phyloP scores from a whole-genome alignment of 345 rosid genomes.

The Eucalyptus virginea region DNA sequence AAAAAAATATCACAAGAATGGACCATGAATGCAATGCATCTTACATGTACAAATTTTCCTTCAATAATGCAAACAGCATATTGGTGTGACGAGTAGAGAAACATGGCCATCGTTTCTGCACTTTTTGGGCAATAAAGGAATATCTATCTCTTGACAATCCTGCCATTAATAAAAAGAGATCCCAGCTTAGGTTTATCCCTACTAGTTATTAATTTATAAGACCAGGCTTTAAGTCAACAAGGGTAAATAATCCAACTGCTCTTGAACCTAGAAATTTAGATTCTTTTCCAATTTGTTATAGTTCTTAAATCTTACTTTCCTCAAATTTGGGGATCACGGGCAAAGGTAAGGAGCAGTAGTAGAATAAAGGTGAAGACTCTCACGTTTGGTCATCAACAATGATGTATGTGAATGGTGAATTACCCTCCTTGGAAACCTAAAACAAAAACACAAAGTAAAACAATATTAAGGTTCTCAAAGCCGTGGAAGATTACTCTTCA shows the following conservation, averaged over 20 bases:
- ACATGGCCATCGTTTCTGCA: neutral
- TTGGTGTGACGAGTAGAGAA: neutral
- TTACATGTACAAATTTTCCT: neutral
- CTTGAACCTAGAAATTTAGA: neutral
- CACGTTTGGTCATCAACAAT: conserved; percentile 77
- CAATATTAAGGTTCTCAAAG: neutral
- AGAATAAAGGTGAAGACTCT: conserved; percentile 7
- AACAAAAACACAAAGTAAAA: neutral
- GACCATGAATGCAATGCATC: neutral
- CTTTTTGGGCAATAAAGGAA: neutral
- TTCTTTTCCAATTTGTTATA: neutral
- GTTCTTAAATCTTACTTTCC: neutral
- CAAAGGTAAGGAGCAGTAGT: neutral
- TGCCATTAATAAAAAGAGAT: neutral
- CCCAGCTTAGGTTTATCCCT: neutral
- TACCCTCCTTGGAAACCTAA: conserved; percentile 79
- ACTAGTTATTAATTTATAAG: neutral
- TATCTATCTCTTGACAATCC: neutral
- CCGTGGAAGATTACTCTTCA: neutral
- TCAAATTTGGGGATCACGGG: neutral
- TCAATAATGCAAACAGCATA: neutral
- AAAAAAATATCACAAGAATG: neutral
- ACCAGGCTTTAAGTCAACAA: neutral
- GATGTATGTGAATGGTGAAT: conserved; percentile 82
- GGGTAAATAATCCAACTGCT: neutral